Conservation (phyloP, 2,329 filamentous ascomycete genomes). For the Aspergillus sp. region DNA sequence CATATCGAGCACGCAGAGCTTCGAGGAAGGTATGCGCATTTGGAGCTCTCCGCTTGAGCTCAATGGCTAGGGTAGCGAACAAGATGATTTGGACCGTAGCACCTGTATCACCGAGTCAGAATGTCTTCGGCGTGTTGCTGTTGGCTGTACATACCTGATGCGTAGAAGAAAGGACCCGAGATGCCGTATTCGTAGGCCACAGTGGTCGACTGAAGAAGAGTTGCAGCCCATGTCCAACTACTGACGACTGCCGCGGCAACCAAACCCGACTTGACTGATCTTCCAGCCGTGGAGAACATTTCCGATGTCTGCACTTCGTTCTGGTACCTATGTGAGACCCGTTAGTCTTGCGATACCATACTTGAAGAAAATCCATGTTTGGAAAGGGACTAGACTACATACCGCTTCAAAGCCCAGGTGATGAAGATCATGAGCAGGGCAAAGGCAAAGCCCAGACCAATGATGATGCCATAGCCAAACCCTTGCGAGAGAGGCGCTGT, state of each 20-base stretch:
- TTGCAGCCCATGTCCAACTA: conserved; percentile 91
- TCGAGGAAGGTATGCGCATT: conserved; percentile 86
- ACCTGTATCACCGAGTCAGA: conserved; percentile 40
- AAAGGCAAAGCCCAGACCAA: conserved; percentile 73
- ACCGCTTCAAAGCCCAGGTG: conserved; percentile 69
- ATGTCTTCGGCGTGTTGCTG: conserved; percentile 42
- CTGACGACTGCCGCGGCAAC: conserved; percentile 89
- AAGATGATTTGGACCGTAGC: conserved; percentile 85
- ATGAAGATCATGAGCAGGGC: conserved; percentile 73
- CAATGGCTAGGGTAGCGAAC: conserved; percentile 87
- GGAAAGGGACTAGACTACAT: conserved; percentile 13
- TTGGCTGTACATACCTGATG: conserved; percentile 51
- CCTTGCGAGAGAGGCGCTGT: conserved; percentile 52
- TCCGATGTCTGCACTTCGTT: conserved; percentile 81
- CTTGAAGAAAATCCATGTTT: background rate
- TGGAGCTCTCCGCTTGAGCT: conserved; percentile 81
- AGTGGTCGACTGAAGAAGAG: conserved; percentile 74
- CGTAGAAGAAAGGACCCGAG: conserved; percentile 67
- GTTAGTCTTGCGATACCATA: background rate
- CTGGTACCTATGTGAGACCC: conserved; percentile 55
- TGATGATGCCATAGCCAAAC: conserved; percentile 75
- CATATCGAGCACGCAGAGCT: conserved; percentile 79
- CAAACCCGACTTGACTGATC: conserved; percentile 84
- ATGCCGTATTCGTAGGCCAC: conserved; percentile 79
- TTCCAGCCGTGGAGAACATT: conserved; percentile 86